phyloP scores from a whole-genome alignment of 2,329 filamentous ascomycete genomes.

The Elsinoe necatrix region DNA sequence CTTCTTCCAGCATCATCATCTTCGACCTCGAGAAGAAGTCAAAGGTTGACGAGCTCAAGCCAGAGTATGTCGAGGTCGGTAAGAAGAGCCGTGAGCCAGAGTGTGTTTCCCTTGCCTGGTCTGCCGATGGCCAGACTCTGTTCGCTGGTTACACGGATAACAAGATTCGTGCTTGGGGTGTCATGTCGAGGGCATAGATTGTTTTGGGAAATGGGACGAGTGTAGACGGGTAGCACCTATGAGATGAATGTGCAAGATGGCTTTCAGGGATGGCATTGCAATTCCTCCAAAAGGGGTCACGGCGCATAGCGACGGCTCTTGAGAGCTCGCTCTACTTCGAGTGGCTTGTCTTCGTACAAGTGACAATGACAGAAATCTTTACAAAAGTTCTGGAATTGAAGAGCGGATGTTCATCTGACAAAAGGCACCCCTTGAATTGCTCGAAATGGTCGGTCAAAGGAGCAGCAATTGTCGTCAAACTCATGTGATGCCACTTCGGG shows the following conservation, averaged over 20 bases:
- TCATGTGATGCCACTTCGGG: too few relatives aligned
- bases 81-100: conserved; percentile 99
- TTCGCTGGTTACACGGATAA: conserved; percentile 99
- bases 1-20: conserved; percentile 97
- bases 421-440: too few relatives aligned
- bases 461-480: too few relatives aligned
- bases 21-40: conserved; percentile 99
- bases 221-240: conserved; percentile 16
- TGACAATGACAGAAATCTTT: conserved; percentile 13
- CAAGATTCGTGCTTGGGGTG: conserved; percentile 95
- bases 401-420: too few relatives aligned
- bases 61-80: conserved; percentile 88
- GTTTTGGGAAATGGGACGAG: conserved; percentile 8
- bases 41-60: conserved; percentile 99
- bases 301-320: conserved; percentile 16
- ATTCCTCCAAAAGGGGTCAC: conserved; percentile 12
- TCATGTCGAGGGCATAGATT: conserved; percentile 69
- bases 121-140: conserved; percentile 95
- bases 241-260: conserved; percentile 9
- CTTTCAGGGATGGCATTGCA: conserved; percentile 9
- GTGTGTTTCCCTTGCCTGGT: conserved; percentile 96
- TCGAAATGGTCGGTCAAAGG: too few relatives aligned
- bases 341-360: conserved; percentile 8
- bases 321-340: background rate
- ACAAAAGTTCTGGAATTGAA: background rate